Conservation (phyloP, 2,329 filamentous ascomycete species). For the Diplodia seriata region DNA sequence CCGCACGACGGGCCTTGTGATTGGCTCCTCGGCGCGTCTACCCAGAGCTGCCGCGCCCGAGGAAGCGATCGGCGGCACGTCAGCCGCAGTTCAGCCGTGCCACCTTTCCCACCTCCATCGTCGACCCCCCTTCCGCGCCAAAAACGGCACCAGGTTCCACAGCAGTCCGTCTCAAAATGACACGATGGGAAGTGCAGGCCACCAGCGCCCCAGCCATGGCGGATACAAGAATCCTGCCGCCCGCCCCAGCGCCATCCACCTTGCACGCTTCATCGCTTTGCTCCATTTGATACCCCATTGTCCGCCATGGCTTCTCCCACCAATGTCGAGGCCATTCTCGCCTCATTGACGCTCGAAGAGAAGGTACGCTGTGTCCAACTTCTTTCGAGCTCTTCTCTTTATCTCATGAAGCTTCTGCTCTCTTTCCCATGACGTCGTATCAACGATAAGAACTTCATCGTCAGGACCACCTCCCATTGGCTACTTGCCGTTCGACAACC, state of each 20-base stretch:
- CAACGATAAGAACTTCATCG: neutral
- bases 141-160: slow-evolving; percentile 21
- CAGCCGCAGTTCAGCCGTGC: slow-evolving; percentile 1
- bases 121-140: slow-evolving; percentile 16
- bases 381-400: neutral
- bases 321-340: slow-evolving; percentile 42
- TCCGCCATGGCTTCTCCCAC: slow-evolving; percentile 36
- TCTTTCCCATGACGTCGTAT: neutral
- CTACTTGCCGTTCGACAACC: neutral
- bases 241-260: neutral
- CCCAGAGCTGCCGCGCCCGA: neutral
- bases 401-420: neutral
- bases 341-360: slow-evolving; percentile 45
- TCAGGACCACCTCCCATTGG: neutral
- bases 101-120: neutral
- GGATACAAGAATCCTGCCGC: slow-evolving; percentile 13
- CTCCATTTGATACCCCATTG: slow-evolving; percentile 10
- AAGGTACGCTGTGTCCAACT: slow-evolving; percentile 38
- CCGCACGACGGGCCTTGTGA: neutral
- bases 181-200: slow-evolving; percentile 6
- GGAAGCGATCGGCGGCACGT: neutral
- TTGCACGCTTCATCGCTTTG: neutral
- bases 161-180: slow-evolving; percentile 1
- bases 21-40: neutral
- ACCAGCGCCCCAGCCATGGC: slow-evolving; percentile 3